Base-by-base conservation (phyloP, 148 eudicot genomes). In the Heliamphora exappendiculata region DNA sequence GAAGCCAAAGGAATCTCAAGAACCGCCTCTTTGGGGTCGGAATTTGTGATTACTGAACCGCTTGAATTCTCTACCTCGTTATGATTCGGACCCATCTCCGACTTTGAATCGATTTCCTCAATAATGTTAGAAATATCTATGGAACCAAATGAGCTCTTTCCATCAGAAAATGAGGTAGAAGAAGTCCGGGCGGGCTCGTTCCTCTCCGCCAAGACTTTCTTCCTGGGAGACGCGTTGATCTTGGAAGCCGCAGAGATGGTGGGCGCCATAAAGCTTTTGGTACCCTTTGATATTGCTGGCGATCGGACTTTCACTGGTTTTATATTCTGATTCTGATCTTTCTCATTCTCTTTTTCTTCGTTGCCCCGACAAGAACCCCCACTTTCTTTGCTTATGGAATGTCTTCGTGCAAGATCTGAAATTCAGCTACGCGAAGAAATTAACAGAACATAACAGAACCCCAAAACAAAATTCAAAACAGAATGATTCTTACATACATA, bases 161-260 rank as follows among this genome's bases (percentile, higher is more conserved):
- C 93, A 74, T 87, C 91, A 8, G 87, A 85, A 7, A 88, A 81
- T 1, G 96, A 87, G 51, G 91, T 83, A 42, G 97, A 93, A 39
- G 91, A 93, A 39, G 91, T 83, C 45, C 92, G 86, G 28, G 84
- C 79, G 3, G 87, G 77, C 74, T 95, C 99, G n/a, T 91, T 91
- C 70, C 94, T 85, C 67, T 95, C 99, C 20, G 86, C 94, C 71
- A 95, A 81, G 7, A 87, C 85, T 63, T 89, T 95, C 87, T 93
- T 93, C 81, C 85, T 89, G 0, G 99, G 97, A 6, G 98, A 95
- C 20, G 97, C 87, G 49, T 81, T 89, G 86, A 88, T 77, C 79
- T 95, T 95, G 7, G 97, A 93, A 57, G 90, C 94, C 1, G 99
- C 99, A 67, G 98, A 95, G 28, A 93, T 91, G 4, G 99, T 95